A percentile compares a stretch with the other conserved stretches of the same genome.
These are phyloP conservation scores for Beauveria scarabaeidicola DNA, from an alignment of 2,329 filamentous ascomycete species.

Conservation along the genomic window DNA sequence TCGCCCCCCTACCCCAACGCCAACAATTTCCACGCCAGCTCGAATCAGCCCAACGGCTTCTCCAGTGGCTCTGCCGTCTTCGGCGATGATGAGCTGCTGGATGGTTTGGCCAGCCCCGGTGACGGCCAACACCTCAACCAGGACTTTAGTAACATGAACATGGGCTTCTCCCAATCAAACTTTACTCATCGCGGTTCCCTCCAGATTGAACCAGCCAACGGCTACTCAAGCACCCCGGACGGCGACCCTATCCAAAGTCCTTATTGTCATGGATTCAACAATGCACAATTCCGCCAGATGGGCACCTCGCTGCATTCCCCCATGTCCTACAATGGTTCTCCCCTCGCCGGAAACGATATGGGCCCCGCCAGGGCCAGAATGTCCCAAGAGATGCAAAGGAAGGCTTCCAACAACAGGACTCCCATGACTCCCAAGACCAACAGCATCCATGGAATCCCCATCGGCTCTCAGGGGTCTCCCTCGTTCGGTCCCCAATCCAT, in stretches of 20 bases:
- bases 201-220: conserved; percentile 59
- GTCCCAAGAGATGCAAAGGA: conserved; percentile 58
- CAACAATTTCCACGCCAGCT: conserved; percentile 46
- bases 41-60: conserved; percentile 61
- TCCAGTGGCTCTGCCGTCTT: conserved; percentile 71
- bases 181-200: conserved; percentile 51
- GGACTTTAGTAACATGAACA: conserved; percentile 49
- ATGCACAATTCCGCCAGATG: conserved; percentile 66
- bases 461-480: conserved; percentile 58
- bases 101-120: conserved; percentile 54
- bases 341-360: conserved; percentile 37
- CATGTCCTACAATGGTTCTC: conserved; percentile 31
- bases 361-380: conserved; percentile 47
- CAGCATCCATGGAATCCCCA: conserved; percentile 61
- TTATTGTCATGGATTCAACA: conserved; percentile 67
- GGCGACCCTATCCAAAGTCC: conserved; percentile 88
- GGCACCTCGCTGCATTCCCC: conserved; percentile 39
- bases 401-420: conserved; percentile 64
- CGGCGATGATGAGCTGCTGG: conserved; percentile 80
- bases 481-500: conserved; percentile 73
- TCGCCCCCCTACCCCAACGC: conserved; percentile 49
- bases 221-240: conserved; percentile 87
- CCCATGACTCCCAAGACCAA: conserved; percentile 85
- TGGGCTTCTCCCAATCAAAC: conserved; percentile 45
- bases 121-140: conserved; percentile 45